These are phyloP conservation scores for Triglochin maritima DNA, from an alignment of 106 monocot species.

Conservation along the genomic window DNA sequence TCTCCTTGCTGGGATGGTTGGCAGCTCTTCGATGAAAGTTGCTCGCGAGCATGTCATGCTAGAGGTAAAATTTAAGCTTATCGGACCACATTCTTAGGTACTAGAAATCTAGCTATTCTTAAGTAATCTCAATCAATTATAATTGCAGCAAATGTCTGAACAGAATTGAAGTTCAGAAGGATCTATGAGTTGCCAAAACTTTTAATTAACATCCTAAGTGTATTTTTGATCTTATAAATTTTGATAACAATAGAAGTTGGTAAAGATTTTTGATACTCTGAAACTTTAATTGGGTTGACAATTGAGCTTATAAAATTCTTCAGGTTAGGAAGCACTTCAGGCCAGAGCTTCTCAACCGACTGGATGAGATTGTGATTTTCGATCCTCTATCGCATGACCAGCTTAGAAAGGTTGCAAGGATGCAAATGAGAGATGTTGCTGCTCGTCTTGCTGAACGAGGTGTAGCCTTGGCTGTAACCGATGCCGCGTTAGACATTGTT, in stretches of 20 bases:
- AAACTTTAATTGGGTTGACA: no score
- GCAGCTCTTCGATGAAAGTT: constrained; percentile 38
- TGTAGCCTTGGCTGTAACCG: constrained; percentile 45
- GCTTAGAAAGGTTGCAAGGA: constrained; percentile 47
- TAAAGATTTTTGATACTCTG: no score
- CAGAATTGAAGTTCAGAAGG: no score
- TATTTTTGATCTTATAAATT: no score
- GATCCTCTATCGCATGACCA: constrained; percentile 71
- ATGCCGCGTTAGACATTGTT: constrained; percentile 51
- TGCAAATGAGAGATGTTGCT: constrained; percentile 68
- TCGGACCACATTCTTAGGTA: no score
- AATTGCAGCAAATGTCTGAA: no score
- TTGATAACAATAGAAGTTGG: no score
- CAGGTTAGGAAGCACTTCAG: constrained; percentile 62
- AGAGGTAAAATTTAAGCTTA: constrained; percentile 23
- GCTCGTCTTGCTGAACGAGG: constrained; percentile 48
- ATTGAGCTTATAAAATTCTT: not conserved
- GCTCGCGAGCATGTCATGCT: constrained; percentile 42
- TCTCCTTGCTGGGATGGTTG: constrained; percentile 41
- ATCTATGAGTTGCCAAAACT: no score
- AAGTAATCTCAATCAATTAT: no score
- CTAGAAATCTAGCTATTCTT: no score
- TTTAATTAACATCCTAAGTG: no score
- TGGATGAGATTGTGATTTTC: constrained; percentile 71
- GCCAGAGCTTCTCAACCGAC: constrained; percentile 48